Evolutionary conservation across 2,329 filamentous ascomycete species (phyloP).

Genomic region (Sporothrix dimorphospora): DNA sequence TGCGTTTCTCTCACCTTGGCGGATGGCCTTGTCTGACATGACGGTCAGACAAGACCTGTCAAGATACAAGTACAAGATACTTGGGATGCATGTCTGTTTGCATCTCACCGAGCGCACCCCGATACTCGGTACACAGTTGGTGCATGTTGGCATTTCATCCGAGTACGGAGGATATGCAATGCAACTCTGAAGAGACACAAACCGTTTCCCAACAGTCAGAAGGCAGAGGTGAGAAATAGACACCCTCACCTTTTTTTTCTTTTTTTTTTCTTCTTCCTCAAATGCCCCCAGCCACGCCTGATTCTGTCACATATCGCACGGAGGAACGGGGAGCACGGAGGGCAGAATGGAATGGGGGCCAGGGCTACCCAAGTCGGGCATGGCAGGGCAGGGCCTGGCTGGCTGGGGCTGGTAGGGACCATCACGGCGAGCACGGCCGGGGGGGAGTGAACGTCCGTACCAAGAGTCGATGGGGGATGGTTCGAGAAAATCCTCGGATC

Average conservation of each 20-base stretch:
- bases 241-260: neutral
- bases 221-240: neutral
- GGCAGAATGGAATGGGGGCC: neutral
- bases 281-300: conserved; percentile 13
- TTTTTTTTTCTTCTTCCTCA: neutral
- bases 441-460: conserved; percentile 7
- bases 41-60: neutral
- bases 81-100: neutral
- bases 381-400: neutral
- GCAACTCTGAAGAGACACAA: conserved; percentile 16
- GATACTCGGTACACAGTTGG: neutral
- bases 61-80: neutral
- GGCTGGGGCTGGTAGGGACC: too few relatives aligned
- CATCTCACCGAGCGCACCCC: conserved; percentile 17
- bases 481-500: conserved; percentile 20
- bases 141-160: too few relatives aligned
- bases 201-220: neutral
- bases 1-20: neutral
- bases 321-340: conserved; percentile 7
- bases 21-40: neutral
- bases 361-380: neutral
- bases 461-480: conserved; percentile 18
- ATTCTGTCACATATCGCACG: conserved; percentile 20
- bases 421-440: conserved; percentile 5
- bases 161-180: conserved; percentile 6